Percentiles rank a stretch among this genome's conserved stretches.
Evolutionary conservation across 345 rosid genomes (phyloP).

Genomic region (Limnanthes douglasii): DNA sequence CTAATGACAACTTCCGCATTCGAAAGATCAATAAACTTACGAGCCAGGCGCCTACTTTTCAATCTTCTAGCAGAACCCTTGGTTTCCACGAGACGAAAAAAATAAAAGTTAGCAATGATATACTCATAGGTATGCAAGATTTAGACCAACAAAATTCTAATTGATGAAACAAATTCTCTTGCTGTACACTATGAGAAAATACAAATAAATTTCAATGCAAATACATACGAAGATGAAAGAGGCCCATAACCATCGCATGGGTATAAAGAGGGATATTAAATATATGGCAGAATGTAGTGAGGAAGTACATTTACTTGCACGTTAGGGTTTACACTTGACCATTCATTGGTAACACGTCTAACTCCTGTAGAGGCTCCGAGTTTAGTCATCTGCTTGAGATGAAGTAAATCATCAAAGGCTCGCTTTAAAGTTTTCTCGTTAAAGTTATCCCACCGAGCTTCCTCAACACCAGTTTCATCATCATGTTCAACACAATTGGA

Average conservation of each 20-base stretch:
- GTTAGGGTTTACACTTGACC: conserved; percentile 32
- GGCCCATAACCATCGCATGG: too few relatives aligned
- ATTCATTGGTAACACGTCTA: conserved; percentile 27
- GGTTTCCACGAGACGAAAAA: too few relatives aligned
- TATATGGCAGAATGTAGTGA: too few relatives aligned
- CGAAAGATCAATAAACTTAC: conserved; percentile 38
- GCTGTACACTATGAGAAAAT: too few relatives aligned
- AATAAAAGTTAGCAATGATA: too few relatives aligned
- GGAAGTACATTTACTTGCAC: conserved; percentile 22
- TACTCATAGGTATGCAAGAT: too few relatives aligned
- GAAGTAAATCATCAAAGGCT: conserved; percentile 52
- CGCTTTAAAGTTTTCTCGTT: conserved; percentile 29
- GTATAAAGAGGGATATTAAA: too few relatives aligned
- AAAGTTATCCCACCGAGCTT: conserved; percentile 80
- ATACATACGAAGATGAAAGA: too few relatives aligned
- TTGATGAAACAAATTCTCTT: too few relatives aligned
- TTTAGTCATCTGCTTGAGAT: conserved; percentile 53
- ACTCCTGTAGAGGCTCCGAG: conserved; percentile 30
- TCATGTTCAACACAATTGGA: conserved; percentile 14
- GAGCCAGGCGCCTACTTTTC: conserved; percentile 31
- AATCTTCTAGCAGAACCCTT: conserved; percentile 27
- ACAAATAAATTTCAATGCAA: too few relatives aligned
- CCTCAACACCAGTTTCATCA: conserved; percentile 22
- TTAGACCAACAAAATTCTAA: too few relatives aligned
- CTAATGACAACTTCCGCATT: conserved; percentile 27